phyloP scores from a whole-genome alignment of 1,284 basidiomycete species.

The Malassezia furfur region DNA sequence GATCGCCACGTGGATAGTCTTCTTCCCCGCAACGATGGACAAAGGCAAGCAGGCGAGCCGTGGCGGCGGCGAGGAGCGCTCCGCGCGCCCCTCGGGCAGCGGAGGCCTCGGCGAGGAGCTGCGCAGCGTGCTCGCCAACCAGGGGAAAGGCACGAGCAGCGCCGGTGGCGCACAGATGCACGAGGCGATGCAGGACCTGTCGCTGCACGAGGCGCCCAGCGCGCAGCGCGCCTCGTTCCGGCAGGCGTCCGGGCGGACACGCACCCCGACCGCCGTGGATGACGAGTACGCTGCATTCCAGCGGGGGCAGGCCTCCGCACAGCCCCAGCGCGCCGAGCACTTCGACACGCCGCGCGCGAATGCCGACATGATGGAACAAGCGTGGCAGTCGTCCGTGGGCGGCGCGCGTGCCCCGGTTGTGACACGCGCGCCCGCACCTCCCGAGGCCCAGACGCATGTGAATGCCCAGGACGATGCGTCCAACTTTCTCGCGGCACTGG shows the following conservation, averaged over 20 bases:
- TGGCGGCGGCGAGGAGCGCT: neutral
- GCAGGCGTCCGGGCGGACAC: neutral
- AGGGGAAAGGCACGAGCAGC: conserved; percentile 1
- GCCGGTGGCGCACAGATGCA: neutral
- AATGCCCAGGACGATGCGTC: neutral
- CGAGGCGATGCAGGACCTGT: conserved; percentile 4
- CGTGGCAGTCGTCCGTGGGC: conserved; percentile 7
- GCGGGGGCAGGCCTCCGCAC: neutral
- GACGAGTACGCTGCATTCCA: conserved; percentile 3
- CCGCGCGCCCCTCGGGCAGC: neutral
- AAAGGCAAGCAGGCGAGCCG: neutral
- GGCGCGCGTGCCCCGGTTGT: neutral
- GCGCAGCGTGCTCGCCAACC: conserved; percentile 1
- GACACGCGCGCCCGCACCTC: neutral
- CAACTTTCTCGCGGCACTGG: conserved; percentile 8
- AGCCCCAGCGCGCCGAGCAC: neutral
- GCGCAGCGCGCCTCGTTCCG: neutral
- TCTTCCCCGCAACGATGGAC: conserved; percentile 7
- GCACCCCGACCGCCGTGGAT: neutral
- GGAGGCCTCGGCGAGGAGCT: conserved; percentile 7
- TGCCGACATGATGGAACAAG: conserved; percentile 5
- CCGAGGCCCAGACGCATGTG: neutral
- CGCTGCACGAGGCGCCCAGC: neutral
- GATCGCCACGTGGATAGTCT: neutral
- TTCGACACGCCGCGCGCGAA: neutral